Evolutionary conservation across 1,284 basidiomycete genomes (phyloP).

Genomic region (Boletellus deceptivus): DNA sequence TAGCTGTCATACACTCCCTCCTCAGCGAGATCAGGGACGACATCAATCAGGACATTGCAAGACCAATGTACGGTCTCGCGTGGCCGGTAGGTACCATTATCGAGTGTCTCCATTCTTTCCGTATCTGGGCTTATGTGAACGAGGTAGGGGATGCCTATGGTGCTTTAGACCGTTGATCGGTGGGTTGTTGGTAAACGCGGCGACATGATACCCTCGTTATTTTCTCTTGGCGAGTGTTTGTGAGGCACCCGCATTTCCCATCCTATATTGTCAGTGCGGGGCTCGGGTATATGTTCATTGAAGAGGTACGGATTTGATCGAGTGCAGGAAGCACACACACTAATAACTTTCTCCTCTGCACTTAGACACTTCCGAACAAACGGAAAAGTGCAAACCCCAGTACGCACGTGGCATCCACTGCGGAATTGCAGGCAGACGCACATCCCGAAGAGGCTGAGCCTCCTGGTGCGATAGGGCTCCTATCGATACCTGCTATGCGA

Average conservation of each 20-base stretch:
- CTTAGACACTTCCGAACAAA: constrained; percentile 24
- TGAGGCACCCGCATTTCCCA: constrained; percentile 23
- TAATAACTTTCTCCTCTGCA: background rate
- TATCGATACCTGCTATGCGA: constrained; percentile 21
- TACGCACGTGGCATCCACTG: background rate
- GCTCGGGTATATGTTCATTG: constrained; percentile 21
- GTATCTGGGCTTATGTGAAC: background rate
- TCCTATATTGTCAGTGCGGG: constrained; percentile 16
- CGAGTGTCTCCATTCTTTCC: constrained; percentile 10
- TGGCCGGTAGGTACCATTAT: constrained; percentile 22
- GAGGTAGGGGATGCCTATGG: too few species aligned
- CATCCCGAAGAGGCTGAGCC: background rate
- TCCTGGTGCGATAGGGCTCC: constrained; percentile 3
- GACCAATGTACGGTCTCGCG: constrained; percentile 38
- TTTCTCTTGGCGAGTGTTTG: constrained; percentile 18
- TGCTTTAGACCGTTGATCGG: constrained; percentile 21
- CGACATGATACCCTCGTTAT: constrained; percentile 15
- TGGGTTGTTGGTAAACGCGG: constrained; percentile 20
- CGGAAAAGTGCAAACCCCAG: background rate
- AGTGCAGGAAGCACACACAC: background rate
- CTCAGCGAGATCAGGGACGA: constrained; percentile 60
- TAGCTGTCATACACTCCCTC: constrained; percentile 50
- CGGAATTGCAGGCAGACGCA: background rate
- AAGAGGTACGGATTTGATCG: constrained; percentile 17
- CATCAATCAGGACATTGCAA: constrained; percentile 58